phyloP scores from a whole-genome alignment of 2,329 filamentous ascomycete species.

The Aspergillus novoparasiticus region DNA sequence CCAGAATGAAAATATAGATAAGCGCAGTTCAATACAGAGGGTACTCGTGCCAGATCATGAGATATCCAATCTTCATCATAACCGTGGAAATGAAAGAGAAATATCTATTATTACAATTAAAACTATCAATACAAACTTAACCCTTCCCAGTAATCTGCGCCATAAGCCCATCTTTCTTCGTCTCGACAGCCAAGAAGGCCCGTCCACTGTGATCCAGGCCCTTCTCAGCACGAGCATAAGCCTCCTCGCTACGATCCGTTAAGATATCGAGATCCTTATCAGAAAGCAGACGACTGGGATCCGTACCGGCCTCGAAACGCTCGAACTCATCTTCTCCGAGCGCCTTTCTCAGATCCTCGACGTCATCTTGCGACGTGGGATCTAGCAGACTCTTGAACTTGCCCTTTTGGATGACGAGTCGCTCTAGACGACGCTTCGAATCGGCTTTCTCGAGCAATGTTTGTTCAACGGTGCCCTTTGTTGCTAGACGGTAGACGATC shows the following conservation, averaged over 20 bases:
- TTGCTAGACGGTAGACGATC: constrained; percentile 90
- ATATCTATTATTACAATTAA: neutral
- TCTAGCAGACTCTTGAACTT: constrained; percentile 71
- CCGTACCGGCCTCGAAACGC: constrained; percentile 57
- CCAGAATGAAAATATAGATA: neutral
- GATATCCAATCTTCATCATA: neutral
- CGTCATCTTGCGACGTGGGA: constrained; percentile 55
- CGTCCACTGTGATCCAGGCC: constrained; percentile 64
- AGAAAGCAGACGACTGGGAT: constrained; percentile 67
- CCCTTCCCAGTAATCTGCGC: constrained; percentile 26
- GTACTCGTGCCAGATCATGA: neutral
- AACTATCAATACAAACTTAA: neutral
- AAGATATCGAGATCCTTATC: constrained; percentile 76
- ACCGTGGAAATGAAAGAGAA: neutral
- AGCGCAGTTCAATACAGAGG: neutral
- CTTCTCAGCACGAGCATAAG: constrained; percentile 73
- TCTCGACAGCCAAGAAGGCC: constrained; percentile 77
- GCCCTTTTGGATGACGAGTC: constrained; percentile 93
- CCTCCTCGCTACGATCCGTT: constrained; percentile 72
- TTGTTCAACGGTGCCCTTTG: constrained; percentile 90
- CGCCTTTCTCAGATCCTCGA: constrained; percentile 64
- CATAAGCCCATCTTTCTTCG: constrained; percentile 57
- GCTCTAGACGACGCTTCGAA: constrained; percentile 87
- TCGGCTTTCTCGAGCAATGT: constrained; percentile 83
- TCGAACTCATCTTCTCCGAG: constrained; percentile 74